A percentile compares a stretch with the other conserved stretches of the same genome.
These are phyloP conservation scores for Solanum virginianum DNA, from an alignment of 257 asterid species.

Conservation along the genomic window DNA sequence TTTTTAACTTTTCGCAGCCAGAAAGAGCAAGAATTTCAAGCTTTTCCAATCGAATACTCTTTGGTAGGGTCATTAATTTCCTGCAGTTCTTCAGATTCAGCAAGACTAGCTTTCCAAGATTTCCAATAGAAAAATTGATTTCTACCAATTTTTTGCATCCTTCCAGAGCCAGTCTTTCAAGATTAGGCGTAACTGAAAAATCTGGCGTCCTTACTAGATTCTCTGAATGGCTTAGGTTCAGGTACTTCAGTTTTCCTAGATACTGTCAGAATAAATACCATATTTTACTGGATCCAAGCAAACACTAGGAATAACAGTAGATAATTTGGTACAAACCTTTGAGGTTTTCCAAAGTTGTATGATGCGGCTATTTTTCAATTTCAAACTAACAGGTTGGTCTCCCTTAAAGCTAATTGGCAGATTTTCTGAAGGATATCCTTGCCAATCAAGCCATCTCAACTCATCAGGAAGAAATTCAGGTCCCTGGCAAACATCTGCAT, in stretches of 20 bases:
- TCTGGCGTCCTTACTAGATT: conserved; percentile 1
- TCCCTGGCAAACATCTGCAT: background rate
- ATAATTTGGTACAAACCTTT: background rate
- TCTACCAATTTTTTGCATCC: background rate
- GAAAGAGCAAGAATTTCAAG: background rate
- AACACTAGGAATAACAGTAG: no score
- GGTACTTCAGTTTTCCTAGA: background rate
- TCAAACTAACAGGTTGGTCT: background rate
- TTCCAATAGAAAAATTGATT: background rate
- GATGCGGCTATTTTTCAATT: background rate
- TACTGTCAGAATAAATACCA: background rate
- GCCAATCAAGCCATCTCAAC: conserved; percentile 5
- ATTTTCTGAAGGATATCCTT: background rate
- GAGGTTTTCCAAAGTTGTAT: conserved; percentile 2
- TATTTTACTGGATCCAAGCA: no score
- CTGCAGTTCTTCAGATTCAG: conserved; percentile 3
- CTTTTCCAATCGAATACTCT: background rate
- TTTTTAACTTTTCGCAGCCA: conserved; percentile 1
- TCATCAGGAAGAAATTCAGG: background rate
- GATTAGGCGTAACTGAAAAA: conserved; percentile 3
- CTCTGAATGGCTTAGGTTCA: conserved; percentile 13
- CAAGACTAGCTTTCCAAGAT: background rate
- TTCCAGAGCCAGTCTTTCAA: conserved; percentile 3
- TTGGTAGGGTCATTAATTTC: background rate
- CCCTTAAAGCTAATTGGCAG: background rate